phyloP scores from a whole-genome alignment of 192 early-diverging fungal genomes.

The Gryganskiella cystojenkinii region DNA sequence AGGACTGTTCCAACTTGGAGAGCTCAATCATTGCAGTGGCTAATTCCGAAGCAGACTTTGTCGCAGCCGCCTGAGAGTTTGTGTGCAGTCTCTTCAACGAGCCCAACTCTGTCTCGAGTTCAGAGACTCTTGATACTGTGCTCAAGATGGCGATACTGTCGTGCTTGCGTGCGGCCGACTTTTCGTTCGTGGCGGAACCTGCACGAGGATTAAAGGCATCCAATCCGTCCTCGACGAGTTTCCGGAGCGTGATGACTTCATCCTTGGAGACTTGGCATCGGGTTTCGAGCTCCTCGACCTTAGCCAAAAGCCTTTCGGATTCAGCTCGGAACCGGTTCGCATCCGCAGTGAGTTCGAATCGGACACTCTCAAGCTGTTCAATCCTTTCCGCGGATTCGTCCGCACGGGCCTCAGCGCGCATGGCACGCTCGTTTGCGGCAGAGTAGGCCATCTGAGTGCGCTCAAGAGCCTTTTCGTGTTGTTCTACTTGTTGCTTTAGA shows the following conservation, averaged over 20 bases:
- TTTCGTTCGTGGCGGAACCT: conserved; percentile 1
- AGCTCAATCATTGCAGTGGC: conserved; percentile 58
- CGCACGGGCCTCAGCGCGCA: conserved; percentile 49
- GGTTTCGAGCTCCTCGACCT: conserved; percentile 54
- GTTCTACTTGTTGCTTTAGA: conserved; percentile 52
- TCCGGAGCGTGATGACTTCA: conserved; percentile 50
- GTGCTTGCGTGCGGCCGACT: conserved; percentile 25
- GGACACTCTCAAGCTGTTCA: conserved; percentile 44
- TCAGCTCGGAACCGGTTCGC: conserved; percentile 51
- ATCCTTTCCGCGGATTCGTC: conserved; percentile 42
- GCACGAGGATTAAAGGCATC: conserved; percentile 45
- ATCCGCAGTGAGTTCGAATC: conserved; percentile 39
- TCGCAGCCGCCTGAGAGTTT: conserved; percentile 23
- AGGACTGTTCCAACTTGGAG: conserved; percentile 56
- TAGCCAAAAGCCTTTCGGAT: conserved; percentile 46
- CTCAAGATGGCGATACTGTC: conserved; percentile 50
- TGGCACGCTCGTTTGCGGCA: conserved; percentile 51
- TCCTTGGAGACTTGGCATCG: conserved; percentile 50
- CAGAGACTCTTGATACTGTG: conserved; percentile 37
- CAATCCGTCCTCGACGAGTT: conserved; percentile 56
- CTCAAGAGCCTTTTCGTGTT: conserved; percentile 55
- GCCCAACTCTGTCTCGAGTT: conserved; percentile 51
- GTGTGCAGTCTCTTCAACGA: conserved; percentile 47
- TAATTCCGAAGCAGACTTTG: conserved; percentile 45
- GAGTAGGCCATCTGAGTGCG: conserved; percentile 44